phyloP scores from a whole-genome alignment of 331 rosid genomes.

The Cucumis variabilis region DNA sequence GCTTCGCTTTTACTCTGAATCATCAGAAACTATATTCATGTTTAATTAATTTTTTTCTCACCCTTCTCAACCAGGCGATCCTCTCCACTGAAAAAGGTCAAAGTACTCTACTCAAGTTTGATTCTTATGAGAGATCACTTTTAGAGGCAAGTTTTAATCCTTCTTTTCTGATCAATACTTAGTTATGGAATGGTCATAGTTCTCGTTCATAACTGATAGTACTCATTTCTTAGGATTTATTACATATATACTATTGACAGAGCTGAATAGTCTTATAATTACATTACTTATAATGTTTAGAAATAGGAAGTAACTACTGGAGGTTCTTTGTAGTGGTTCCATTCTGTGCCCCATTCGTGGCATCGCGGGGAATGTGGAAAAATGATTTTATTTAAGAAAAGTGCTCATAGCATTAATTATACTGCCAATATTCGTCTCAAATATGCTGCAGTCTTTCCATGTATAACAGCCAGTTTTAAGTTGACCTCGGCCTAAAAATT shows the following conservation, averaged over 20 bases:
- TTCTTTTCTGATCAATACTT: not conserved
- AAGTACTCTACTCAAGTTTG: slow-evolving; percentile 62
- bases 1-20: too few species aligned
- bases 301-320: slow-evolving; percentile 9
- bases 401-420: not conserved
- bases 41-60: not conserved
- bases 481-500: not conserved
- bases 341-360: not conserved
- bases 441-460: not conserved
- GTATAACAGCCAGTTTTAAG: slow-evolving; percentile 16
- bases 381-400: not conserved
- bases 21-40: too few species aligned
- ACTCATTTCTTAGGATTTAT: not conserved
- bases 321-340: not conserved
- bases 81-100: slow-evolving; percentile 93
- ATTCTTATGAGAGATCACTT: slow-evolving; percentile 75
- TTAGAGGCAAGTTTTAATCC: slow-evolving; percentile 61
- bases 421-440: not conserved
- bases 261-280: not conserved
- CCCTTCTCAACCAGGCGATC: slow-evolving; percentile 58
- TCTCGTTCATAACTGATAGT: not conserved
- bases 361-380: not conserved
- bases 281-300: slow-evolving; percentile 1
- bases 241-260: not conserved
- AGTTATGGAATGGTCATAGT: not conserved